These are phyloP conservation scores for Boletus coccyginus DNA, from an alignment of 768 basidiomycete genomes.

Conservation along the genomic window DNA sequence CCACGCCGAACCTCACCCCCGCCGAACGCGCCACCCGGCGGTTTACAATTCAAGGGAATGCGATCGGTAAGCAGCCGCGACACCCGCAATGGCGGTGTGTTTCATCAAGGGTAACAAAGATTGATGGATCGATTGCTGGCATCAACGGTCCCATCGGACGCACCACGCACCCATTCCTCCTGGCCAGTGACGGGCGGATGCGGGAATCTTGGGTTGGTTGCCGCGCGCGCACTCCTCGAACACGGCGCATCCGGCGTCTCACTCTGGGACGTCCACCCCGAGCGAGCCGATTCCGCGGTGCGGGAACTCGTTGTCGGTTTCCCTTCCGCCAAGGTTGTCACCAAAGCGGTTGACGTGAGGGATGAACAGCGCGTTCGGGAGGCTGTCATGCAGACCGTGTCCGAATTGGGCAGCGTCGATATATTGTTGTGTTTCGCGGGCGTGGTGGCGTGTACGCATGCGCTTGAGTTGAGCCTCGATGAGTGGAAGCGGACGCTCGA, in stretches of 20 bases:
- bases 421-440: constrained; percentile 45
- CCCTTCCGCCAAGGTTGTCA: constrained; percentile 33
- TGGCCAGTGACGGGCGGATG: constrained; percentile 43
- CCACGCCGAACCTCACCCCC: constrained; percentile 12
- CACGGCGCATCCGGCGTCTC: constrained; percentile 36
- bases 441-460: constrained; percentile 35
- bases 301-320: constrained; percentile 22
- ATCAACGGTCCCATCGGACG: not conserved
- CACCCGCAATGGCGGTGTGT: not conserved
- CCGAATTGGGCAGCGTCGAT: constrained; percentile 33
- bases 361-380: constrained; percentile 24
- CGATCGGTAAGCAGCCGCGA: constrained; percentile 32
- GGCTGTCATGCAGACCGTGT: constrained; percentile 24
- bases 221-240: constrained; percentile 41
- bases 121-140: not conserved
- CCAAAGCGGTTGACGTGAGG: constrained; percentile 35
- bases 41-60: constrained; percentile 40
- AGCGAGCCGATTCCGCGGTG: constrained; percentile 3
- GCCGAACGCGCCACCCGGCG: constrained; percentile 32
- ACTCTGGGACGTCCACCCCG: constrained; percentile 24
- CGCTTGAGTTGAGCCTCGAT: constrained; percentile 29
- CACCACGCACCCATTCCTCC: not conserved
- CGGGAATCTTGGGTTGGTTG: constrained; percentile 37
- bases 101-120: not conserved
- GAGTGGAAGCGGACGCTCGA: constrained; percentile 41